Percentiles rank a stretch among this genome's conserved stretches.
These are phyloP conservation scores for Fragilaria crotonensis DNA, from an alignment of 108 stramenopile species.

Conservation along the genomic window DNA sequence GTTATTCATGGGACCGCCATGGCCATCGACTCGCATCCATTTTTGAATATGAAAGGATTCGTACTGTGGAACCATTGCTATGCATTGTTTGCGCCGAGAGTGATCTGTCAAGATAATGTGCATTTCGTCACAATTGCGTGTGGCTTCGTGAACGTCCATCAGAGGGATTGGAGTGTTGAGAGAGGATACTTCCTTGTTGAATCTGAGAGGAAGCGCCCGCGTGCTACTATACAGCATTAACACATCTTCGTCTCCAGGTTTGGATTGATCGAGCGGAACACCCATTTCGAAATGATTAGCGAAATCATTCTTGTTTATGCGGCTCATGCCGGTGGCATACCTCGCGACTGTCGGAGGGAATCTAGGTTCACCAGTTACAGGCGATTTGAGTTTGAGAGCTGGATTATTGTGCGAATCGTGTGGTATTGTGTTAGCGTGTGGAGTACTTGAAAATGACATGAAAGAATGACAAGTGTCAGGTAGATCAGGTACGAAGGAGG, in stretches of 20 bases:
- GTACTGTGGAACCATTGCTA: slow-evolving; percentile 46
- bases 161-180: not conserved
- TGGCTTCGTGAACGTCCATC: slow-evolving; percentile 18
- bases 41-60: slow-evolving; percentile 58
- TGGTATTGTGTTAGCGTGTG: no score
- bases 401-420: no score
- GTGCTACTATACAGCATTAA: slow-evolving; percentile 43
- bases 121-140: slow-evolving; percentile 56
- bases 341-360: no score
- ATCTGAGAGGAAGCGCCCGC: not conserved
- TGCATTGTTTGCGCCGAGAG: slow-evolving; percentile 28
- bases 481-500: no score
- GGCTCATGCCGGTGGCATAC: slow-evolving; percentile 28
- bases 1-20: slow-evolving; percentile 20
- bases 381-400: no score
- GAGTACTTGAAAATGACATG: no score
- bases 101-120: slow-evolving; percentile 44
- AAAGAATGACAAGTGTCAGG: no score
- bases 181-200: not conserved
- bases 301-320: slow-evolving; percentile 38
- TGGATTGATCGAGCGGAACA: slow-evolving; percentile 34
- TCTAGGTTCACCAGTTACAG: no score
- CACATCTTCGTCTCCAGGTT: slow-evolving; percentile 48
- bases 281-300: slow-evolving; percentile 47
- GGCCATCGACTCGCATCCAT: slow-evolving; percentile 38